phyloP scores from a whole-genome alignment of 2,329 filamentous ascomycete genomes.

The Hysterium pulicare region DNA sequence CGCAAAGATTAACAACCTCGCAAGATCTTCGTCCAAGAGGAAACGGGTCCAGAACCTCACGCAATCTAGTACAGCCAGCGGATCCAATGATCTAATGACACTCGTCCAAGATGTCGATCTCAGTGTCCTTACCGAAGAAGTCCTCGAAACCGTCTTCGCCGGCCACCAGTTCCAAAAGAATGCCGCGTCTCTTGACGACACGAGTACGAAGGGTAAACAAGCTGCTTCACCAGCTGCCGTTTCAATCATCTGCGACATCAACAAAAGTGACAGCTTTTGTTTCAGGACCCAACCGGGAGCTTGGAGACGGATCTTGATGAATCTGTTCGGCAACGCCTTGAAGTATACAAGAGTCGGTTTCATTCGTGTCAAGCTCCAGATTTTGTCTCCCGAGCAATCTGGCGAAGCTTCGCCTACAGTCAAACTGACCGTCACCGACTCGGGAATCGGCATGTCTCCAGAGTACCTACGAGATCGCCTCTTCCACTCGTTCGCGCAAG shows the following conservation, averaged over 20 bases:
- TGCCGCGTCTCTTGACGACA: slow-evolving; percentile 21
- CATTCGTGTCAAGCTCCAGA: slow-evolving; percentile 36
- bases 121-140: slow-evolving; percentile 33
- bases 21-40: slow-evolving; percentile 28
- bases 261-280: slow-evolving; percentile 31
- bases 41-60: slow-evolving; percentile 27
- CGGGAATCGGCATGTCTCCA: slow-evolving; percentile 40
- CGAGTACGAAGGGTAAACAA: slow-evolving; percentile 14
- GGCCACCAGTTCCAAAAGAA: slow-evolving; percentile 33
- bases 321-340: slow-evolving; percentile 38
- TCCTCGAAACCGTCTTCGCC: slow-evolving; percentile 36
- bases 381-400: slow-evolving; percentile 16
- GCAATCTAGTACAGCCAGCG: slow-evolving; percentile 28
- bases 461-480: slow-evolving; percentile 36
- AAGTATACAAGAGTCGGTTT: slow-evolving; percentile 38
- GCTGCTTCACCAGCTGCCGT: slow-evolving; percentile 12
- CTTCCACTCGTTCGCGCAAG: slow-evolving; percentile 39
- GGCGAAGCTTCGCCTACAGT: slow-evolving; percentile 26
- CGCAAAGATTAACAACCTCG: slow-evolving; percentile 38
- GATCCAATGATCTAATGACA: slow-evolving; percentile 34
- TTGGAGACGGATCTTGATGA: slow-evolving; percentile 39
- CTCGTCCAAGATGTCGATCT: slow-evolving; percentile 35
- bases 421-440: slow-evolving; percentile 34
- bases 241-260: slow-evolving; percentile 30
- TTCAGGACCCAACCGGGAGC: slow-evolving; percentile 38